phyloP scores from a whole-genome alignment of 192 early-diverging fungal species.

The Backusella parvicylindrica region DNA sequence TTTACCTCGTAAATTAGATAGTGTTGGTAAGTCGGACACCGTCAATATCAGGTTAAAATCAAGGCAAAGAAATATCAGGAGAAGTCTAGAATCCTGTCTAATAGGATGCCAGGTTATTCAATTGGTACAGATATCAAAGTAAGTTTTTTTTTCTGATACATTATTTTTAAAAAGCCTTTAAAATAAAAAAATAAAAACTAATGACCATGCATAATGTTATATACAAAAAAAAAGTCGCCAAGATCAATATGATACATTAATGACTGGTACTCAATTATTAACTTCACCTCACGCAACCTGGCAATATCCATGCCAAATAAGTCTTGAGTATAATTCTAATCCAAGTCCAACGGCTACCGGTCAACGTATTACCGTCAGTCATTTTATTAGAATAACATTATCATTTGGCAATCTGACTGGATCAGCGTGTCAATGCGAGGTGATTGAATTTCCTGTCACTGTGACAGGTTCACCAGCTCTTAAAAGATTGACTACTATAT shows the following conservation, averaged over 20 bases:
- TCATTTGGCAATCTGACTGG: not conserved
- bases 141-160: not conserved
- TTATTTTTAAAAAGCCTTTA: not conserved
- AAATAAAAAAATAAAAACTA: too few species aligned
- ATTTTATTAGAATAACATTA: slow-evolving; percentile 4
- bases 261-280: not conserved
- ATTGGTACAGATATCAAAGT: not conserved
- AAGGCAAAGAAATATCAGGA: not conserved
- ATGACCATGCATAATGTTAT: not conserved
- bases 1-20: not conserved
- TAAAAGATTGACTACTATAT: not conserved
- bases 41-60: not conserved
- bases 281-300: slow-evolving; percentile 1
- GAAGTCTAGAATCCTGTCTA: not conserved
- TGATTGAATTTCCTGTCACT: not conserved
- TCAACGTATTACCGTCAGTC: not conserved
- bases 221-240: not conserved
- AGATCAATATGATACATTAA: not conserved
- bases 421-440: not conserved
- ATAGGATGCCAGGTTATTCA: slow-evolving; percentile 7
- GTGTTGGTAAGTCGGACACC: not conserved
- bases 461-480: not conserved
- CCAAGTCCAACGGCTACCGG: not conserved
- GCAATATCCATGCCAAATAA: not conserved
- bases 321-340: not conserved